phyloP scores from a whole-genome alignment of 768 basidiomycete species.

The Suillus hirtellus region DNA sequence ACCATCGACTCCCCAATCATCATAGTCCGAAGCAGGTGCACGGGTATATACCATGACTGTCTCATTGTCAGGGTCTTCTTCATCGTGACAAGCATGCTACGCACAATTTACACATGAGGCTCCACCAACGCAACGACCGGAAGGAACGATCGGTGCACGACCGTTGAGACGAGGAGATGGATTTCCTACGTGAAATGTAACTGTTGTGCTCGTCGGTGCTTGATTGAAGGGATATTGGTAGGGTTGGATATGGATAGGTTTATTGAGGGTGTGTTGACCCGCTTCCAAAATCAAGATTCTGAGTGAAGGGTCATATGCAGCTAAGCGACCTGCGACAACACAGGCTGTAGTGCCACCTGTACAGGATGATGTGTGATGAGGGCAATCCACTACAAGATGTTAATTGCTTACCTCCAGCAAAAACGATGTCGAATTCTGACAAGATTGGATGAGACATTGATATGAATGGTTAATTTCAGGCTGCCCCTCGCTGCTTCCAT shows the following conservation, averaged over 20 bases:
- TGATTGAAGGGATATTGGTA: not conserved
- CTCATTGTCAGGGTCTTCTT: not conserved
- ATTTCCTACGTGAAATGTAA: not conserved
- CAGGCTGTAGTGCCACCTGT: not conserved
- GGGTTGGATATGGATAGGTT: not conserved
- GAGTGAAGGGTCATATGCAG: not conserved
- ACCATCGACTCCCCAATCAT: constrained; percentile 28
- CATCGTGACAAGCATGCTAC: not conserved
- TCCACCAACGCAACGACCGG: not conserved
- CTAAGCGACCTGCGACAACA: not conserved
- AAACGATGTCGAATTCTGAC: not conserved
- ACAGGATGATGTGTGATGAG: not conserved
- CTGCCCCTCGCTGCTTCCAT: not conserved
- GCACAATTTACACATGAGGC: not conserved
- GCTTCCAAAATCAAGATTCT: not conserved
- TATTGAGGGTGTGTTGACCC: not conserved
- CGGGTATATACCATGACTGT: not conserved
- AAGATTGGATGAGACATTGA: not conserved
- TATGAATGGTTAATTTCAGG: not conserved
- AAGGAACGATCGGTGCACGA: not conserved
- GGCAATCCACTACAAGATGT: not conserved
- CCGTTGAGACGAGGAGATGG: not conserved
- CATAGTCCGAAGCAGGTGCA: not conserved
- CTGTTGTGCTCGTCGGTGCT: not conserved
- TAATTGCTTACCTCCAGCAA: not conserved